A percentile compares a stretch with the other conserved stretches of the same genome.
These are phyloP conservation scores for Brassica nigra DNA, from an alignment of 345 rosid genomes.

Conservation along the genomic window DNA sequence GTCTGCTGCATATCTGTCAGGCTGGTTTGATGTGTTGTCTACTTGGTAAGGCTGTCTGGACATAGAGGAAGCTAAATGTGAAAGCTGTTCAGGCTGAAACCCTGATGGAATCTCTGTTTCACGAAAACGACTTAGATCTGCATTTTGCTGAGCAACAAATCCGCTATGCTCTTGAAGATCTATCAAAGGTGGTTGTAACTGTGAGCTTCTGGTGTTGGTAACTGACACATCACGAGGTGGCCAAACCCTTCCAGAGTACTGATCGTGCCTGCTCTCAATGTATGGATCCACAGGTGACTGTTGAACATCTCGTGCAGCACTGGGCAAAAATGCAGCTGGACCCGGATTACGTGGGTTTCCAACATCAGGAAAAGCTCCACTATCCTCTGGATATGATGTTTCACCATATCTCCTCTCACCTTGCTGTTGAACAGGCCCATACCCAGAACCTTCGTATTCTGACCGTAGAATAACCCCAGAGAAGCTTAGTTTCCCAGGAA, in stretches of 20 bases:
- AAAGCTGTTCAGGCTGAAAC: conserved; percentile 70
- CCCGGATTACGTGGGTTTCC: conserved; percentile 41
- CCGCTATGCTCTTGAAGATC: conserved; percentile 46
- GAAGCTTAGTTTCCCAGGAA: conserved; percentile 89
- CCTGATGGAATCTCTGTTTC: conserved; percentile 49
- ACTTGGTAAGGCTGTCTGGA: conserved; percentile 62
- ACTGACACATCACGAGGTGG: conserved; percentile 49
- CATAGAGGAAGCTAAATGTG: conserved; percentile 70
- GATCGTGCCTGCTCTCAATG: conserved; percentile 50
- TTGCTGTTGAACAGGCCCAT: conserved; percentile 47
- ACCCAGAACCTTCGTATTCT: conserved; percentile 55
- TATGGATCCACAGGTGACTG: conserved; percentile 41
- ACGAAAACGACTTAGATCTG: conserved; percentile 37
- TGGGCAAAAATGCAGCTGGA: conserved; percentile 40
- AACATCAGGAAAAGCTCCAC: conserved; percentile 28
- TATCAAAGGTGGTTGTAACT: conserved; percentile 42
- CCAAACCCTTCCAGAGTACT: conserved; percentile 43
- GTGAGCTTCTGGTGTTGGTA: conserved; percentile 44
- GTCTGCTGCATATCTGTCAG: conserved; percentile 52
- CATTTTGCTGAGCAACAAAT: conserved; percentile 38
- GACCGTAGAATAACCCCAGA: conserved; percentile 86
- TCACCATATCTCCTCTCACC: conserved; percentile 57
- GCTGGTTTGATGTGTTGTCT: conserved; percentile 43
- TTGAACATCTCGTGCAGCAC: conserved; percentile 43
- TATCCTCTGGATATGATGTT: conserved; percentile 38